Evolutionary conservation across 2,329 filamentous ascomycete species (phyloP), one percentile per base, ranked within the genome.

Genomic region (Cyanodermella asteris): DNA sequence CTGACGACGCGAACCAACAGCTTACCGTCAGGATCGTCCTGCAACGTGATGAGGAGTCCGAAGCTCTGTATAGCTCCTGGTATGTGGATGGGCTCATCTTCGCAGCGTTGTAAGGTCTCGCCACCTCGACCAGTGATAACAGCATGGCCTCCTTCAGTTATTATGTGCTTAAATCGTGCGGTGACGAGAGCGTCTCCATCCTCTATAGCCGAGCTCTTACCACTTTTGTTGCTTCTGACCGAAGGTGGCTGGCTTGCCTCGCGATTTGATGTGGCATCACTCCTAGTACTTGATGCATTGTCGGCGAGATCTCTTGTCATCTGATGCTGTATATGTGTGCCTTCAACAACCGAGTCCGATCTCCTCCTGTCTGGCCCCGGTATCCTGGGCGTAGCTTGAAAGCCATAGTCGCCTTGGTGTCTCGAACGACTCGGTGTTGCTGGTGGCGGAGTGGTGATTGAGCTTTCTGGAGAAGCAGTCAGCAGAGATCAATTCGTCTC

Each of bases 81-180:
- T 1, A 80, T 72, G 35, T 84, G 78, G 14, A 91, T 91, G 0
- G 81, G 80, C 39, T 91, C 81, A 39, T 91, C 81, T 45, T 91
- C 81, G 40, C 81, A 91, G 26, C 68, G 63, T 41, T 90, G 75
- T 22, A 87, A 50, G 1, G 60, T 64, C 2, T 67, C 61, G 2
- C 68, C 72, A 26, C 78, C 69, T 28, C 73, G 61, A 5, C 80
- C 80, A 1, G 77, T 87, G 27, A 91, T 76, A 16, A 91, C 64
- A 14, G 73, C 68, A 48, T 91, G 78, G 0, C 80, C 80, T 10
- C 69, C 73, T 3, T 75, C 67, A 0, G 75, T 81, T 14, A 72
- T 53, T 4, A 75, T 56, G 40, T 91, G 77, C 36, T 71, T 74
- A 48, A 90, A 91, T 3, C 80, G 70, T 13, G 68, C 58, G 2